A percentile compares a stretch with the other conserved stretches of the same genome.
Evolutionary conservation across 2,329 filamentous ascomycete species (phyloP).

Genomic region (Trichoderma afroharzianum): DNA sequence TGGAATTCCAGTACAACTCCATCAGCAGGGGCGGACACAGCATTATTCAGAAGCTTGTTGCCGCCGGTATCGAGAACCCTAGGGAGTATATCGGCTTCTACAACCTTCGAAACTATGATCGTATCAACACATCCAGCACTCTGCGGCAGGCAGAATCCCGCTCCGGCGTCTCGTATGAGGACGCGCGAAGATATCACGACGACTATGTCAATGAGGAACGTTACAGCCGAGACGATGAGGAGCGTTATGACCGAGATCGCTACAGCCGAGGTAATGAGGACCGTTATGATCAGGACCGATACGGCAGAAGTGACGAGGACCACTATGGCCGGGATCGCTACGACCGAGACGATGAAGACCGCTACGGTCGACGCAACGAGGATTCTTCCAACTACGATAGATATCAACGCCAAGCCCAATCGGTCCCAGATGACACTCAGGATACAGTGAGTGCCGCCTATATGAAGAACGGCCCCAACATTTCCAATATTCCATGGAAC

Average conservation of each 20-base stretch:
- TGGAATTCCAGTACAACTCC: conserved; percentile 81
- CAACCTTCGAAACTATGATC: conserved; percentile 79
- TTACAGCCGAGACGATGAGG: conserved; percentile 30
- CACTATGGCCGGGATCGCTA: neutral
- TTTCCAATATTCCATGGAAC: conserved; percentile 56
- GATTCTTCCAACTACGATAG: conserved; percentile 30
- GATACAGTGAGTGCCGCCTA: conserved; percentile 78
- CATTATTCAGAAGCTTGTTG: conserved; percentile 68
- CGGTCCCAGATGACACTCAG: conserved; percentile 56
- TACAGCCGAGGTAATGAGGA: neutral
- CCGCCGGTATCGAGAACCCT: conserved; percentile 66
- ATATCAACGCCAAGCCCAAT: conserved; percentile 68
- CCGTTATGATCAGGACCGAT: neutral
- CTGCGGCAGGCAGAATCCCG: conserved; percentile 59
- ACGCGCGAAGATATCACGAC: conserved; percentile 62
- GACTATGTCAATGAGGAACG: conserved; percentile 50
- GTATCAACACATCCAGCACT: conserved; percentile 66
- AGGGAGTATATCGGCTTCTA: conserved; percentile 76
- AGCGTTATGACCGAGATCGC: neutral
- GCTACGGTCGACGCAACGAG: conserved; percentile 33
- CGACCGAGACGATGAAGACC: conserved; percentile 19
- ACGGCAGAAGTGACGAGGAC: neutral
- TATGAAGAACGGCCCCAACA: conserved; percentile 72
- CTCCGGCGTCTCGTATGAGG: conserved; percentile 65
- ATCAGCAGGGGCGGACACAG: conserved; percentile 74